Base-by-base conservation (phyloP, 768 basidiomycete genomes). In the Hortiboletus campestris region DNA sequence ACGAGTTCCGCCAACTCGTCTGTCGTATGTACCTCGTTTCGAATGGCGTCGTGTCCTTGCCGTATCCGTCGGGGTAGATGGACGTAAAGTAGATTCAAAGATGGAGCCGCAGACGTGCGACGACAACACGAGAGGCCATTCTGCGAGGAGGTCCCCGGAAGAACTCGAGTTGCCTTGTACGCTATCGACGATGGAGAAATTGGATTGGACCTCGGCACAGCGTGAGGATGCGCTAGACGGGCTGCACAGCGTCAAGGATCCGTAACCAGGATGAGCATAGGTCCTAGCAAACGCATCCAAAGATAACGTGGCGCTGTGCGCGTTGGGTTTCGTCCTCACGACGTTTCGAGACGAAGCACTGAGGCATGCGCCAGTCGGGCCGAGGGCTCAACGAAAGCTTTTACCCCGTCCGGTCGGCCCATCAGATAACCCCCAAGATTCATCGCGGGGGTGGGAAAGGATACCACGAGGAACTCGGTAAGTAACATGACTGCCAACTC, bases 11-110 rank as follows among this genome's bases (percentile, higher is more conserved):
- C 66, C 10, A 44, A 17, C 10, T 34, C 57, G 6, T 54, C 19
- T 1, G 54, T 35, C 0, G 46, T 45, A 9, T 49, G 56, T 2
- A 62, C 19, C 31, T 19, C 28, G 51, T 64, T 20, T 70, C 68
- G 19, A 69, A 77, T 10, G 76, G 73, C 6, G 63, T 72, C 25
- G 34, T 47, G 43, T 77, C 69, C 20, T 56, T 63, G 14, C 78
- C 77, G 46, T 73, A 78, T 6, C 78, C 76, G 0, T 70, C 25
- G 1, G 75, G 71, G 57, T 72, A 77, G 3, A 76, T 61, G 3
- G 59, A 59, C 7, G 71, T 66, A 3, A 64, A 48, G 12, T 51
- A 22, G 6, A 69, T 34, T 0, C 42, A 51, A 73, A 76, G 8
- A 51, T 36, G 11, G 60, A 32, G 11, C 56, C 68, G 6, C 75